Evolutionary conservation across 1,284 basidiomycete genomes (phyloP), one percentile per base, ranked within the genome.

Genomic region (Earliella scabrosa): DNA sequence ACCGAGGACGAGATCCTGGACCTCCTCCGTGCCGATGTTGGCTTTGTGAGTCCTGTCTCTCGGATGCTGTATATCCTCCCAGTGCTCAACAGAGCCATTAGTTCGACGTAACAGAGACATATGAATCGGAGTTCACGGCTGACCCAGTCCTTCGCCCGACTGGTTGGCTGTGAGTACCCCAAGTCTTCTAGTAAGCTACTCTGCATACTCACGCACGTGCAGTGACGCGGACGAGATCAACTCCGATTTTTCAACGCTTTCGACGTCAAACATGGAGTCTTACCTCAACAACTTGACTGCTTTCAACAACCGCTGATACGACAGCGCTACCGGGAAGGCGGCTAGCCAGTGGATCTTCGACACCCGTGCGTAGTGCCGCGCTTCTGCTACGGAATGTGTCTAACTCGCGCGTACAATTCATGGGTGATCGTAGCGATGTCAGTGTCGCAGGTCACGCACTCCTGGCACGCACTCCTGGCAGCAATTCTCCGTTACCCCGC

Each of bases 401-500:
- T n/a, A n/a, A 5, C 83, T 84, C 65, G 86, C 86, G 68, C 66
- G 52, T 31, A 13, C 29, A 77, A 77, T 71, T 81, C 60, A 71
- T 73, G 13, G 63, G 63, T 24, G 60, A 66, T 45, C 73, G 77
- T 41, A 66, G 73, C 26, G 77, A 77, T 54, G 77, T 86, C 59
- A 6, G 79, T 86, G 46, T 68, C 73, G 24, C 76, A 81, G 57
- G 88, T 86, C 70, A 66, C 75, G 38, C 88, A 90, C 67, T n/a
- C n/a, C n/a, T n/a, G n/a, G n/a, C n/a, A n/a, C n/a, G n/a, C n/a
- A n/a, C n/a, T 71, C 79, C 20, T 92, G 85, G 82, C 78, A 77
- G 2, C 87, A 90, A 70, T 82, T 82, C 67, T 83, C 82, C 9
- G 82, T 88, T 66, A 81, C 88, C 58, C 82, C 75, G 18, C 78